A percentile compares a stretch with the other conserved stretches of the same genome.
Conservation (phyloP, 2,329 filamentous ascomycete genomes). For the Sclerotinia subarctica region DNA sequence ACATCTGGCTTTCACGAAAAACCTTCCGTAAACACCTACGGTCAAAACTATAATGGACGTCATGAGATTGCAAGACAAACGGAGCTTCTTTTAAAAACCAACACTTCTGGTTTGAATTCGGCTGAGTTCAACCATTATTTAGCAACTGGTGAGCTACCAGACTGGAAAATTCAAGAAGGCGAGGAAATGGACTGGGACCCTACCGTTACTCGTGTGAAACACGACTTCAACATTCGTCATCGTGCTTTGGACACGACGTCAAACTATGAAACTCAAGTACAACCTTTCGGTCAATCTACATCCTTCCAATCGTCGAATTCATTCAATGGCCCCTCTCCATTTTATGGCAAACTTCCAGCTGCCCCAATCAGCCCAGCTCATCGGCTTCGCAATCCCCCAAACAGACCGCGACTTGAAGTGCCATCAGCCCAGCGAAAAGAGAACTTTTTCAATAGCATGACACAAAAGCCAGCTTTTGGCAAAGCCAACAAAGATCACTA, state of each 20-base stretch:
- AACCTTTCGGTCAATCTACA: slow-evolving; percentile 27
- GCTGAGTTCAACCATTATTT: slow-evolving; percentile 22
- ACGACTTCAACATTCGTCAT: slow-evolving; percentile 44
- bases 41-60: neutral
- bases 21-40: neutral
- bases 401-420: slow-evolving; percentile 51
- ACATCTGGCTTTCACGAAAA: neutral
- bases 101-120: slow-evolving; percentile 20
- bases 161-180: neutral
- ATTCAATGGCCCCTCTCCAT: slow-evolving; percentile 44
- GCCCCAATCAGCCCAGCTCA: slow-evolving; percentile 66
- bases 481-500: neutral
- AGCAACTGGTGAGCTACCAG: slow-evolving; percentile 17
- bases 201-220: slow-evolving; percentile 14
- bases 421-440: slow-evolving; percentile 45
- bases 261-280: slow-evolving; percentile 41
- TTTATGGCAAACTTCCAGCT: slow-evolving; percentile 68
- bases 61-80: slow-evolving; percentile 2
- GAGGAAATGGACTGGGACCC: slow-evolving; percentile 67
- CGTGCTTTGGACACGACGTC: slow-evolving; percentile 52
- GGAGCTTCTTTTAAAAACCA: slow-evolving; percentile 28
- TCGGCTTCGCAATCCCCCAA: slow-evolving; percentile 58
- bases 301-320: neutral
- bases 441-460: slow-evolving; percentile 48
- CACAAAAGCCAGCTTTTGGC: slow-evolving; percentile 13